Conservation (phyloP, 176 grass and related monocot genomes). For the Lolium multiflorum region DNA sequence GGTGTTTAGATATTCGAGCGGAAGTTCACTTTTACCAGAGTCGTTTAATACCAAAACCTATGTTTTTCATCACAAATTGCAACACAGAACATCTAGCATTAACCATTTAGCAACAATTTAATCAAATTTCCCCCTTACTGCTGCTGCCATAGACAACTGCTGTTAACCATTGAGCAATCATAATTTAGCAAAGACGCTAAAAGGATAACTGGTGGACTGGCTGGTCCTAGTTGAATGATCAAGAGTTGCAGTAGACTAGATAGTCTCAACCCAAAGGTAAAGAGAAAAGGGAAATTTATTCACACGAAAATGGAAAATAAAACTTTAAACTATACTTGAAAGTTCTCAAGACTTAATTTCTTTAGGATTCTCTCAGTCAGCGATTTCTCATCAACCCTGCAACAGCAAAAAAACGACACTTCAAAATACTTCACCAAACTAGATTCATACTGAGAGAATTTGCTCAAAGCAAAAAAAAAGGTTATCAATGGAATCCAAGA, state of each 20-base stretch:
- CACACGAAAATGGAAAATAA: not conserved
- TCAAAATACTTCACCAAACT: not conserved
- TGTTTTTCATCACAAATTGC: not conserved
- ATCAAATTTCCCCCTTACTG: not conserved
- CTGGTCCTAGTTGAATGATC: not conserved
- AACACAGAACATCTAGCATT: not conserved
- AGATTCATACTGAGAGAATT: conserved; percentile 14
- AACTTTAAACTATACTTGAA: conserved; percentile 61
- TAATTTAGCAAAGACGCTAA: not conserved
- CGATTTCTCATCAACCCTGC: conserved; percentile 79
- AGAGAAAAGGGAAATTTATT: not conserved
- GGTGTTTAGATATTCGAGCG: not conserved
- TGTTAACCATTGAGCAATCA: not conserved
- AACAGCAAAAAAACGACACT: conserved; percentile 1
- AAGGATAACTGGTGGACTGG: not conserved
- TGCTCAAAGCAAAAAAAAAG: not conserved
- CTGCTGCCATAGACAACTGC: not conserved
- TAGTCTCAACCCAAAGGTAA: not conserved
- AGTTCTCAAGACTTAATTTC: conserved; percentile 75
- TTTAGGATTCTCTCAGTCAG: conserved; percentile 74
- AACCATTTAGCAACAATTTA: not conserved
- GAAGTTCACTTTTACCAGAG: not conserved
- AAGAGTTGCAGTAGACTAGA: not conserved
- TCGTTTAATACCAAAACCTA: not conserved
- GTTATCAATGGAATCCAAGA: not conserved